Percentiles rank a stretch among this genome's conserved stretches.
phyloP scores from a whole-genome alignment of 768 basidiomycete genomes.

The Imleria badia region DNA sequence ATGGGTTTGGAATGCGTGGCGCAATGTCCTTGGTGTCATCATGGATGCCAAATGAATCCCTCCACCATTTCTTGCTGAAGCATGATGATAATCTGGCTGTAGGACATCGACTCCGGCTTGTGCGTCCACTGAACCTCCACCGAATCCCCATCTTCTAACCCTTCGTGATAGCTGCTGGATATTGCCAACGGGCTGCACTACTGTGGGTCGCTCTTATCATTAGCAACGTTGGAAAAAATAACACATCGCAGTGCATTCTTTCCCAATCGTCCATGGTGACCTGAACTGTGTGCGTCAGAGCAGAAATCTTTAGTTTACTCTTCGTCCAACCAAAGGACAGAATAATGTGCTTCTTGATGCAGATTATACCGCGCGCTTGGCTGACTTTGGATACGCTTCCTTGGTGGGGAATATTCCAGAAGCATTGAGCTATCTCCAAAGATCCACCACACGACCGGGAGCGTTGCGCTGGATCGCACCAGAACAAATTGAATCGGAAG shows the following conservation, averaged over 20 bases:
- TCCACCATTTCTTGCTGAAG: conserved; percentile 18
- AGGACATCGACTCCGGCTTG: conserved; percentile 4
- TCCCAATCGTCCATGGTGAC: neutral
- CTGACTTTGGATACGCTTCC: too few species aligned
- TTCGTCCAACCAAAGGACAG: too few species aligned
- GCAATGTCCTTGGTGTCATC: too few species aligned
- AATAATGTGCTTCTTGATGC: too few species aligned
- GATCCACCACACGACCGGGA: conserved; percentile 27
- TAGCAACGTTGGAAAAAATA: neutral
- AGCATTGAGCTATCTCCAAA: neutral
- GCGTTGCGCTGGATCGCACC: conserved; percentile 46
- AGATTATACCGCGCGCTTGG: too few species aligned
- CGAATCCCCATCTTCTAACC: conserved; percentile 20
- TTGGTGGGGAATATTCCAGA: neutral
- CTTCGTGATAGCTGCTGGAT: conserved; percentile 10
- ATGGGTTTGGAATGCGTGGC: too few species aligned
- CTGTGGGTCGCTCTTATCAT: neutral
- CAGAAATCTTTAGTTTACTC: neutral
- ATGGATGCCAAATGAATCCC: neutral
- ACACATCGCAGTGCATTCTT: neutral
- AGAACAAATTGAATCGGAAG: conserved; percentile 24
- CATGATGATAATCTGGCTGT: neutral
- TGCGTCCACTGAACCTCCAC: conserved; percentile 17
- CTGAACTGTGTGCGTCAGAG: neutral
- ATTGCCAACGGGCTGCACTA: conserved; percentile 13